These are phyloP conservation scores for Dionaea muscipula DNA, from an alignment of 179 eudicot genomes.

Conservation along the genomic window DNA sequence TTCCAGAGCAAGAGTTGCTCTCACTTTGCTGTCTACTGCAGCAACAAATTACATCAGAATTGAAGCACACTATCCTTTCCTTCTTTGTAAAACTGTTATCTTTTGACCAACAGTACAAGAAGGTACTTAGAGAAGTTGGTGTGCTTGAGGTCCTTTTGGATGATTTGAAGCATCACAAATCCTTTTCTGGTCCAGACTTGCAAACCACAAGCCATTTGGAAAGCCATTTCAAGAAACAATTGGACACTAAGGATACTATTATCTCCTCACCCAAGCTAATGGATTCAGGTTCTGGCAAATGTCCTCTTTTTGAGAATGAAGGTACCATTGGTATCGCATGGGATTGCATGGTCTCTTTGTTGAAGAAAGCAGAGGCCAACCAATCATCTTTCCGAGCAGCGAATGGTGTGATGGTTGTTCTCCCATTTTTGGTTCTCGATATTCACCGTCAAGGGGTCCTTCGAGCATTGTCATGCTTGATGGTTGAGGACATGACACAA, in stretches of 20 bases:
- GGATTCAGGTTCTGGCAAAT: conserved; percentile 79
- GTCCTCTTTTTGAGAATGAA: conserved; percentile 72
- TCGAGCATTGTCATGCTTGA: conserved; percentile 76
- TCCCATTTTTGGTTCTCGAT: conserved; percentile 79
- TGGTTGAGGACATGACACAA: conserved; percentile 78
- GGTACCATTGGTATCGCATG: conserved; percentile 69
- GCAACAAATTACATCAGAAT: conserved; percentile 65
- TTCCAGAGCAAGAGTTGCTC: conserved; percentile 97
- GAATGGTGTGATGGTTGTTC: conserved; percentile 64
- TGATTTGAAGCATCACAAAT: conserved; percentile 87
- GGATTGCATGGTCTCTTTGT: conserved; percentile 89
- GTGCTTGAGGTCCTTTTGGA: conserved; percentile 91
- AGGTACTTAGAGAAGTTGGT: conserved; percentile 93
- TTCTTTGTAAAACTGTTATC: conserved; percentile 91
- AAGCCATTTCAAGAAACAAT: conserved; percentile 71
- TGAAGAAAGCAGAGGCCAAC: conserved; percentile 88
- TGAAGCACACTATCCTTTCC: conserved; percentile 71
- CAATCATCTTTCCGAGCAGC: conserved; percentile 85
- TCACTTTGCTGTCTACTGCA: conserved; percentile 96
- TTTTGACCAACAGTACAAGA: conserved; percentile 93
- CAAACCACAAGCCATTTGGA: conserved; percentile 30
- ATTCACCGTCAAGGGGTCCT: conserved; percentile 90
- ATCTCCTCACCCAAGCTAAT: conserved; percentile 81
- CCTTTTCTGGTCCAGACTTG: conserved; percentile 53
- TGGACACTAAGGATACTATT: conserved; percentile 71